Conservation (phyloP, 2,329 filamentous ascomycete species). For the Nemania sp. region DNA sequence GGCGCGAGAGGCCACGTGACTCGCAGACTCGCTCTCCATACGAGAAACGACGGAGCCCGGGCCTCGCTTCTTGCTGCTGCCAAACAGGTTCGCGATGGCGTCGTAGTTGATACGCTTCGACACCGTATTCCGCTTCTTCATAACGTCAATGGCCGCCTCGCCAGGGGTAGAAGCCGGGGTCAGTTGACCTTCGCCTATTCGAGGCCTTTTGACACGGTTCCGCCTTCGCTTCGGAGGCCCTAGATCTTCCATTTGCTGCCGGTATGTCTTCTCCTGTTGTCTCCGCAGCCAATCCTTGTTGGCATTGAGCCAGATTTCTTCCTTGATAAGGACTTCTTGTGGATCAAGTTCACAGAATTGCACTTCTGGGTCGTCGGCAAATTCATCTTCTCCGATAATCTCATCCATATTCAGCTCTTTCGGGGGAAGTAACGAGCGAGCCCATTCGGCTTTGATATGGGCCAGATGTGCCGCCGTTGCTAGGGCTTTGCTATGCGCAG, state of each 20-base stretch:
- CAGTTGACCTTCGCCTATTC: slow-evolving; percentile 67
- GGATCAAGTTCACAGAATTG: slow-evolving; percentile 74
- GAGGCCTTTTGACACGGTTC: slow-evolving; percentile 52
- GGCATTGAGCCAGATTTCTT: slow-evolving; percentile 90
- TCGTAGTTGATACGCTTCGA: slow-evolving; percentile 79
- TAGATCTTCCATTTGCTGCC: slow-evolving; percentile 63
- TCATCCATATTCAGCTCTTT: slow-evolving; percentile 61
- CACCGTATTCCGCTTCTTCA: slow-evolving; percentile 66
- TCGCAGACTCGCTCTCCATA: slow-evolving; percentile 49
- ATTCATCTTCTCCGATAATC: slow-evolving; percentile 78
- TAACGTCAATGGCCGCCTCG: slow-evolving; percentile 69
- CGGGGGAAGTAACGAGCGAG: slow-evolving; percentile 52
- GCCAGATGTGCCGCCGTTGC: slow-evolving; percentile 62
- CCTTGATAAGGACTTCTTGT: slow-evolving; percentile 79
- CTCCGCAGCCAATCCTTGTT: slow-evolving; percentile 92
- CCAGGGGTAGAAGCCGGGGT: slow-evolving; percentile 69
- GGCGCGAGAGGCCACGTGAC: slow-evolving; percentile 42
- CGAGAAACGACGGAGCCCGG: slow-evolving; percentile 54
- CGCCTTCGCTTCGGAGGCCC: slow-evolving; percentile 62
- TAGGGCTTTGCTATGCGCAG: slow-evolving; percentile 60
- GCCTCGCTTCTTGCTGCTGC: slow-evolving; percentile 49
- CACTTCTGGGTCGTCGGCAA: slow-evolving; percentile 88
- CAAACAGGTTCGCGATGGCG: slow-evolving; percentile 62
- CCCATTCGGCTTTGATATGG: slow-evolving; percentile 57
- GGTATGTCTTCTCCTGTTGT: slow-evolving; percentile 82